These are phyloP conservation scores for Rubroshorea leprosula DNA, from an alignment of 345 rosid genomes.

Conservation along the genomic window DNA sequence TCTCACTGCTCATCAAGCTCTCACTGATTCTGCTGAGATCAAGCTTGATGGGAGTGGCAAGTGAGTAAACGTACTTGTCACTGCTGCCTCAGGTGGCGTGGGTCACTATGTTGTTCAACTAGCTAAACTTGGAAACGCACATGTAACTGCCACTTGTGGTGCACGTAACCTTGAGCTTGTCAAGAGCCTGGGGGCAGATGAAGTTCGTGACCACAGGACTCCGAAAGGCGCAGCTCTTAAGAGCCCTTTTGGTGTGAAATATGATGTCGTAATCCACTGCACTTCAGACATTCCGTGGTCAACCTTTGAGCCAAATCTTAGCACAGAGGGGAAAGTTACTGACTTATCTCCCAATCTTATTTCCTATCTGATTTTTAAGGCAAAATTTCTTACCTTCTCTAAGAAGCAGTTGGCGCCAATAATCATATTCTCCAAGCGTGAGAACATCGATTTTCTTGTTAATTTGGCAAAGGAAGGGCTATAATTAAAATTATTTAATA, in stretches of 20 bases:
- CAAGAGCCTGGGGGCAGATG: conserved; percentile 74
- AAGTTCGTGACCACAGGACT: conserved; percentile 73
- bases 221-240: conserved; percentile 59
- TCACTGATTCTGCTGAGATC: conserved; percentile 51
- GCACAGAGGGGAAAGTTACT: conserved; percentile 55
- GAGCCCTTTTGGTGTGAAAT: conserved; percentile 67
- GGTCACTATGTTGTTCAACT: conserved; percentile 77
- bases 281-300: conserved; percentile 56
- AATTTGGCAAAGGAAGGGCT: conserved; percentile 56
- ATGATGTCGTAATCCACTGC: conserved; percentile 69
- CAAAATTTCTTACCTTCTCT: conserved; percentile 52
- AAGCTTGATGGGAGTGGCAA: conserved; percentile 58
- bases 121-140: conserved; percentile 64
- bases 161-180: conserved; percentile 60
- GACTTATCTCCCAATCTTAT: conserved; percentile 46
- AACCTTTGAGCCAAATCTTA: conserved; percentile 59
- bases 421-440: conserved; percentile 27
- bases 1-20: conserved; percentile 60
- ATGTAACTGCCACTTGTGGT: conserved; percentile 86
- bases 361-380: conserved; percentile 37
- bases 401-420: conserved; percentile 66
- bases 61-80: conserved; percentile 49
- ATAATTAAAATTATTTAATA: no score
- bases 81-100: conserved; percentile 85
- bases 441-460: conserved; percentile 49